Conservation (phyloP, 306 rosid genomes). For the Vigna trinervia region DNA sequence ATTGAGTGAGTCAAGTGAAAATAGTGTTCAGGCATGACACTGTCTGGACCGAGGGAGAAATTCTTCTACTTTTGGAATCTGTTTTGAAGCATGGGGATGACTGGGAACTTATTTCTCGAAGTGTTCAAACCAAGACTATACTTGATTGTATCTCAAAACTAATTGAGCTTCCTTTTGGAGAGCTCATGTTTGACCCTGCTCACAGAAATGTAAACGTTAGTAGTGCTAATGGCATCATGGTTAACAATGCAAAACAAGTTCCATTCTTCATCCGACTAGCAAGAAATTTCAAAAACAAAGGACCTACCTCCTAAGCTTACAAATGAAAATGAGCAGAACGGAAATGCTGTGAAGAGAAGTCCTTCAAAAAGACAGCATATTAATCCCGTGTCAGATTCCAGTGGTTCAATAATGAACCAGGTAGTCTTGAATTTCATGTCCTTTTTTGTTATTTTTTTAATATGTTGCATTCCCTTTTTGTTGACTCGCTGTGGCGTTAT, state of each 20-base stretch:
- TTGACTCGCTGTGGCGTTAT: neutral
- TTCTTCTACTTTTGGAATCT: conserved; percentile 87
- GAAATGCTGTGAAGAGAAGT: conserved; percentile 60
- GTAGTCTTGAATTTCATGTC: conserved; percentile 43
- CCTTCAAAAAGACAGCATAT: conserved; percentile 70
- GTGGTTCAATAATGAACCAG: conserved; percentile 81
- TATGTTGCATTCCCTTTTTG: conserved; percentile 34
- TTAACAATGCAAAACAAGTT: conserved; percentile 52
- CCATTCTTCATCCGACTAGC: conserved; percentile 54
- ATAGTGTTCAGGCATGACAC: conserved; percentile 45
- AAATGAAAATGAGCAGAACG: conserved; percentile 58
- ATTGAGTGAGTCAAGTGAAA: conserved; percentile 55
- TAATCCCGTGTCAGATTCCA: conserved; percentile 59
- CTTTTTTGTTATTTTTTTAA: neutral
- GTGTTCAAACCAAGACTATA: conserved; percentile 76
- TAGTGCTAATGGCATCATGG: conserved; percentile 45
- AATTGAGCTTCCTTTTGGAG: conserved; percentile 90
- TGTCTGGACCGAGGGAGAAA: conserved; percentile 91
- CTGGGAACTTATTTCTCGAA: conserved; percentile 90
- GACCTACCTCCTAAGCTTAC: conserved; percentile 54
- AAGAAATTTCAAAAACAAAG: conserved; percentile 53
- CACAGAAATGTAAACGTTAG: conserved; percentile 48
- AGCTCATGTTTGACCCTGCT: conserved; percentile 64
- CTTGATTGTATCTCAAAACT: conserved; percentile 84
- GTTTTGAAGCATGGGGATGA: conserved; percentile 92